Percentiles rank a stretch among this genome's conserved stretches.
Evolutionary conservation across 805 yeast species (phyloP).

Genomic region (Pichia rugopelliculosa): DNA sequence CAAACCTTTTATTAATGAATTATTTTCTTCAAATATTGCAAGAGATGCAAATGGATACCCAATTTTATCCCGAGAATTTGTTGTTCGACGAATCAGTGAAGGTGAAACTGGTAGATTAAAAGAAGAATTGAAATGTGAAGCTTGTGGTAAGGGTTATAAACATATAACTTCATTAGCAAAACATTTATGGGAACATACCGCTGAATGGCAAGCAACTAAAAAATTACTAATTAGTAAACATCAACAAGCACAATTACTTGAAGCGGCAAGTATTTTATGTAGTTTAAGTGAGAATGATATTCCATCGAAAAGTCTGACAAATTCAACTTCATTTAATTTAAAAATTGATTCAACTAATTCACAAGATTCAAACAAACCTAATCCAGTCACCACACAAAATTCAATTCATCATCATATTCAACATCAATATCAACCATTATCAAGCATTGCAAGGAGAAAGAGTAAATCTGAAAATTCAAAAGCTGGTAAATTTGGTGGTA

Average conservation of each 20-base stretch:
- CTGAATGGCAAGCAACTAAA: conserved; percentile 86
- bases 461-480: conserved; percentile 9
- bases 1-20: background rate
- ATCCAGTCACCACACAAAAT: background rate
- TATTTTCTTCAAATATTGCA: conserved; percentile 2
- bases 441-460: conserved; percentile 4
- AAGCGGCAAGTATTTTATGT: conserved; percentile 70
- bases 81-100: conserved; percentile 74
- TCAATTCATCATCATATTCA: background rate
- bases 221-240: conserved; percentile 76
- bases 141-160: conserved; percentile 87
- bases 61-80: conserved; percentile 55
- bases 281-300: conserved; percentile 49
- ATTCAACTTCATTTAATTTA: background rate
- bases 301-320: background rate
- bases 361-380: background rate
- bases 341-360: background rate
- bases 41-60: conserved; percentile 18
- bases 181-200: conserved; percentile 91
- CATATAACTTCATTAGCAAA: conserved; percentile 84
- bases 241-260: conserved; percentile 78
- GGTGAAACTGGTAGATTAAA: conserved; percentile 81
- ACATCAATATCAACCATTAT: background rate
- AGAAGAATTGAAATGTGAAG: conserved; percentile 80
- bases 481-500: conserved; percentile 10